Percentiles rank a stretch among this genome's conserved stretches.
Evolutionary conservation across 2,329 filamentous ascomycete species (phyloP).

Genomic region (Fusarium tricinctum): DNA sequence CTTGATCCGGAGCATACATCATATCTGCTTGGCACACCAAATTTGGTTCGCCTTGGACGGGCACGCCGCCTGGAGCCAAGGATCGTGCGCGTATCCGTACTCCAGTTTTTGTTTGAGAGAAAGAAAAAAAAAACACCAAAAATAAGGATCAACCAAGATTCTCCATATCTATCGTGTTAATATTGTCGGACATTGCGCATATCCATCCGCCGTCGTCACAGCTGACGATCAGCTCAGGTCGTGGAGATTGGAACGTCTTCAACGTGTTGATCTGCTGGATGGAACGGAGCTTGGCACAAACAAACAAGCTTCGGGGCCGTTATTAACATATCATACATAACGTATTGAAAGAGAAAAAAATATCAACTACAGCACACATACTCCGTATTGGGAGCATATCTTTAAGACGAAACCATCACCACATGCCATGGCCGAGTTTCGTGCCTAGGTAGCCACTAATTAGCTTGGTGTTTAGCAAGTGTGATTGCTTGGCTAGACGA

Average conservation of each 20-base stretch:
- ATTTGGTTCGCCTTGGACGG: constrained; percentile 42
- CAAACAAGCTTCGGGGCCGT: constrained; percentile 14
- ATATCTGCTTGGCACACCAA: constrained; percentile 42
- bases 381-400: background rate
- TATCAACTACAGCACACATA: background rate
- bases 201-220: constrained; percentile 4
- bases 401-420: too few relatives aligned
- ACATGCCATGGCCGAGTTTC: too few relatives aligned
- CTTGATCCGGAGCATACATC: constrained; percentile 46
- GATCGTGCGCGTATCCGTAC: constrained; percentile 28
- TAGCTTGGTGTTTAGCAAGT: too few relatives aligned
- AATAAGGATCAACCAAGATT: constrained; percentile 43
- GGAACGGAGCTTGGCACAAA: background rate
- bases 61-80: constrained; percentile 43
- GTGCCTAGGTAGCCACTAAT: too few relatives aligned
- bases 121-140: constrained; percentile 20
- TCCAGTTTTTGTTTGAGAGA: background rate
- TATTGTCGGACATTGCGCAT: constrained; percentile 6
- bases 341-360: too few relatives aligned
- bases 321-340: constrained; percentile 20
- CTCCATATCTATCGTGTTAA: constrained; percentile 36
- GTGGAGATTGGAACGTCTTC: constrained; percentile 5
- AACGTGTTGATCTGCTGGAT: constrained; percentile 14
- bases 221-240: constrained; percentile 11
- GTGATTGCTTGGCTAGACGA: background rate